Percentiles rank a stretch among this genome's conserved stretches.
Evolutionary conservation across 1,284 basidiomycete species (phyloP).

Genomic region (Fistulina hepatica): DNA sequence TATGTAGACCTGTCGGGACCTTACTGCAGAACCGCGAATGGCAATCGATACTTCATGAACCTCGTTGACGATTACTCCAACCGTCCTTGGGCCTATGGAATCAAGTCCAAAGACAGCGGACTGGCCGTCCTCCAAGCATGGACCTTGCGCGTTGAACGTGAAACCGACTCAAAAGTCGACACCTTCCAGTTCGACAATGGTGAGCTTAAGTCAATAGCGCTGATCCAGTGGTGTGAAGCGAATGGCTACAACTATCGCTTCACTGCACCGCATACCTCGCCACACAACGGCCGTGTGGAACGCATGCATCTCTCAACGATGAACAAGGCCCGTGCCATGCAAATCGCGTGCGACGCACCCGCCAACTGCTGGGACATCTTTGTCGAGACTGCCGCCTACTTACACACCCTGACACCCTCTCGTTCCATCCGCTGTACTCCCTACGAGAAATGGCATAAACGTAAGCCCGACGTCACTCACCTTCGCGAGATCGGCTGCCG

Average conservation of each 20-base stretch:
- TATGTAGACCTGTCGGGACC: not conserved
- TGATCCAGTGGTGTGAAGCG: not conserved
- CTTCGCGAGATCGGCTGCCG: slow-evolving; percentile 19
- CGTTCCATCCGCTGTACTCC: slow-evolving; percentile 14
- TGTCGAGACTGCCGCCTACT: slow-evolving; percentile 11
- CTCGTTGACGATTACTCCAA: slow-evolving; percentile 1
- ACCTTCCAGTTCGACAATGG: no score
- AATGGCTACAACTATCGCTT: not conserved
- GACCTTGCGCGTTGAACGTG: not conserved
- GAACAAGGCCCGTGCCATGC: slow-evolving; percentile 5
- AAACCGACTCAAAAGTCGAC: not conserved
- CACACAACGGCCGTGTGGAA: slow-evolving; percentile 22
- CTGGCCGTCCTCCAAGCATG: not conserved
- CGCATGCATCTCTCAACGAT: no score
- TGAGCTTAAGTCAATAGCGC: not conserved
- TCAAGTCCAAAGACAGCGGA: not conserved
- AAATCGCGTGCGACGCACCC: slow-evolving; percentile 14
- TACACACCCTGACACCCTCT: slow-evolving; percentile 13
- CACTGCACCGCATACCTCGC: slow-evolving; percentile 7
- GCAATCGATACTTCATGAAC: not conserved
- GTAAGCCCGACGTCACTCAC: slow-evolving; percentile 17
- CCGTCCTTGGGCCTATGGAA: not conserved
- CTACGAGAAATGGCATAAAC: slow-evolving; percentile 14
- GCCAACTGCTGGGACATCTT: slow-evolving; percentile 20
- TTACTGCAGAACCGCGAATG: not conserved